These are phyloP conservation scores for Aulographum hederae DNA, from an alignment of 2,329 filamentous ascomycete genomes.

Conservation along the genomic window DNA sequence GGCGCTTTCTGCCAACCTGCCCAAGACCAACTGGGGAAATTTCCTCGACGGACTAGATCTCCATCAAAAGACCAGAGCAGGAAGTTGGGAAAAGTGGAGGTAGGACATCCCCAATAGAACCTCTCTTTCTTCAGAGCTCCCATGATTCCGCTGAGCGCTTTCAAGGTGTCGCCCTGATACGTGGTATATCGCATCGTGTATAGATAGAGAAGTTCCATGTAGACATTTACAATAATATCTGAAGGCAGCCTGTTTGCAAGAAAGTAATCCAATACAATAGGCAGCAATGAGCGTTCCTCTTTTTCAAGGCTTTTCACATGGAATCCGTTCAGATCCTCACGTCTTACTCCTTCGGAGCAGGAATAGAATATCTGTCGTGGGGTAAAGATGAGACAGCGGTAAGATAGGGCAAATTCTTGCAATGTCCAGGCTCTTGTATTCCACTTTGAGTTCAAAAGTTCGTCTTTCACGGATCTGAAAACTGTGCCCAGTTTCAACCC, in stretches of 20 bases:
- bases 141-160: slow-evolving; percentile 2
- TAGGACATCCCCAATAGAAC: slow-evolving; percentile 1
- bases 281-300: background rate
- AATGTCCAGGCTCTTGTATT: slow-evolving; percentile 2
- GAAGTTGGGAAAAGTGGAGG: background rate
- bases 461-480: background rate
- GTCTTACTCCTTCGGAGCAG: slow-evolving; percentile 1
- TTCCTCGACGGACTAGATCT: background rate
- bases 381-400: slow-evolving; percentile 3
- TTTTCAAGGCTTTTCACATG: background rate
- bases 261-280: slow-evolving; percentile 2
- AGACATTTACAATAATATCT: slow-evolving; percentile 1
- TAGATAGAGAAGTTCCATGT: background rate
- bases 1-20: slow-evolving; percentile 1
- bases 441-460: slow-evolving; percentile 2
- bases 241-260: background rate
- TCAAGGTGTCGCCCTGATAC: slow-evolving; percentile 1
- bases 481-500: slow-evolving; percentile 1
- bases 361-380: slow-evolving; percentile 1
- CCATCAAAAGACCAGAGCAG: background rate
- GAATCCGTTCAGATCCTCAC: slow-evolving; percentile 2
- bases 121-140: background rate
- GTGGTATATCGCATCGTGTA: slow-evolving; percentile 1
- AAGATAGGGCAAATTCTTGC: slow-evolving; percentile 3
- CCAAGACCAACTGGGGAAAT: slow-evolving; percentile 3